Conservation (phyloP, 192 early-diverging fungal genomes). For the Coemansia sp. region DNA sequence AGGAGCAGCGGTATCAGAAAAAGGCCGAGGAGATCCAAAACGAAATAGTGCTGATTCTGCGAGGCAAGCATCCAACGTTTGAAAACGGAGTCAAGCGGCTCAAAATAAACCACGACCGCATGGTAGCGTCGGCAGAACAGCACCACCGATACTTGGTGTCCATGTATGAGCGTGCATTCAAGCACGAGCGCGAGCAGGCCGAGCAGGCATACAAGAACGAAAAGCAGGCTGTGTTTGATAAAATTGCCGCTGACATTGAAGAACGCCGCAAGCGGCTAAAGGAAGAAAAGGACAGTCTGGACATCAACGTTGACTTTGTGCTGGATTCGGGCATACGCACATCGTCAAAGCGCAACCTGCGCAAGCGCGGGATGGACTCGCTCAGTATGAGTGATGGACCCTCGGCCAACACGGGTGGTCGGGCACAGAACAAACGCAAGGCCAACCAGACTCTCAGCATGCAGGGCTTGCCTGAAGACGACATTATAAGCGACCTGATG, state of each 20-base stretch:
- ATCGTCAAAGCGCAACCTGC: constrained; percentile 57
- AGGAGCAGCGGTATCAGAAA: constrained; percentile 40
- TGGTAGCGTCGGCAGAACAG: constrained; percentile 65
- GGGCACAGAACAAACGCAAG: constrained; percentile 49
- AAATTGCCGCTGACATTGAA: constrained; percentile 74
- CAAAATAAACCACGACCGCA: constrained; percentile 67
- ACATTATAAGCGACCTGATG: constrained; percentile 42
- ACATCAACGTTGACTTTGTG: constrained; percentile 61
- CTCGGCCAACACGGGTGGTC: constrained; percentile 8
- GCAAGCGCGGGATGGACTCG: constrained; percentile 57
- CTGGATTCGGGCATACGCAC: constrained; percentile 43
- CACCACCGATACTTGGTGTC: constrained; percentile 40
- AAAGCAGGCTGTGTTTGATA: constrained; percentile 67
- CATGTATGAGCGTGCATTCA: constrained; percentile 31
- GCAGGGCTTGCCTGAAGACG: constrained; percentile 41
- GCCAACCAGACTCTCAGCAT: constrained; percentile 28
- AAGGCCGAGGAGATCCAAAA: constrained; percentile 48
- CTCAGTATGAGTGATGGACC: constrained; percentile 22
- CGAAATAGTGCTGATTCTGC: constrained; percentile 32
- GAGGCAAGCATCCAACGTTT: constrained; percentile 69
- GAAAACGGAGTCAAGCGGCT: constrained; percentile 61
- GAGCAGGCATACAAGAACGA: constrained; percentile 70
- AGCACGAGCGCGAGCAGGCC: constrained; percentile 40
- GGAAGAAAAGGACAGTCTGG: constrained; percentile 84
- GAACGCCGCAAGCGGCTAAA: constrained; percentile 69